These are phyloP conservation scores for Cyclotella sp. DNA, from an alignment of 108 stramenopile species.

Conservation along the genomic window DNA sequence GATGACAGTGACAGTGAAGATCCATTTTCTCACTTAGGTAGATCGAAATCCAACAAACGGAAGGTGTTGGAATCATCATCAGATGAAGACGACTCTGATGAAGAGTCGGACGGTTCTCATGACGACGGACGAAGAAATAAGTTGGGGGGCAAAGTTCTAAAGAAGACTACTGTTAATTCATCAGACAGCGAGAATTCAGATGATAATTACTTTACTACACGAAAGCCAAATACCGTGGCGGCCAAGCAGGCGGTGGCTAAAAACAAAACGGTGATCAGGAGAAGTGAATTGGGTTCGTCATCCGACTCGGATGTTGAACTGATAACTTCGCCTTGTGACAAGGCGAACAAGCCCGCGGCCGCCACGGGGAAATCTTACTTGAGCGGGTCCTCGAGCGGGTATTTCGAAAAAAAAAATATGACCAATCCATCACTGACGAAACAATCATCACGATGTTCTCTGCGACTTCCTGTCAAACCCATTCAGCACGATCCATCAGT, in stretches of 20 bases:
- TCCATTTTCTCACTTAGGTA: not conserved
- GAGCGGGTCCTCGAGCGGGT: not conserved
- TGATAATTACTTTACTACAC: not conserved
- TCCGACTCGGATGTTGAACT: slow-evolving; percentile 1
- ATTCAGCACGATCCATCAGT: slow-evolving; percentile 26
- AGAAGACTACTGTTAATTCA: not conserved
- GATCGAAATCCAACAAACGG: slow-evolving; percentile 12
- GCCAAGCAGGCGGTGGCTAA: not conserved
- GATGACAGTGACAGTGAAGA: slow-evolving; percentile 22
- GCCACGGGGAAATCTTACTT: not conserved
- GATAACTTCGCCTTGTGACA: not conserved
- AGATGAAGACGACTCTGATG: slow-evolving; percentile 15
- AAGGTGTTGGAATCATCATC: not conserved
- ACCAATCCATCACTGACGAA: not conserved
- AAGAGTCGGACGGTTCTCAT: slow-evolving; percentile 5
- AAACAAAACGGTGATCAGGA: too few species aligned
- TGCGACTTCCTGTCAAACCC: not conserved
- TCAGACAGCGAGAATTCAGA: slow-evolving; percentile 30
- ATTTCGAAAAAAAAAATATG: not conserved
- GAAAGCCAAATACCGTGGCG: not conserved
- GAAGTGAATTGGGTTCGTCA: too few species aligned
- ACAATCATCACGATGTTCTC: not conserved
- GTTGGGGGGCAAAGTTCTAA: not conserved
- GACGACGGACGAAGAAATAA: not conserved
- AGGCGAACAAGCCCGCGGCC: too few species aligned